Base-by-base conservation (phyloP, 257 asterid species). In the Knoxia roxburghii region DNA sequence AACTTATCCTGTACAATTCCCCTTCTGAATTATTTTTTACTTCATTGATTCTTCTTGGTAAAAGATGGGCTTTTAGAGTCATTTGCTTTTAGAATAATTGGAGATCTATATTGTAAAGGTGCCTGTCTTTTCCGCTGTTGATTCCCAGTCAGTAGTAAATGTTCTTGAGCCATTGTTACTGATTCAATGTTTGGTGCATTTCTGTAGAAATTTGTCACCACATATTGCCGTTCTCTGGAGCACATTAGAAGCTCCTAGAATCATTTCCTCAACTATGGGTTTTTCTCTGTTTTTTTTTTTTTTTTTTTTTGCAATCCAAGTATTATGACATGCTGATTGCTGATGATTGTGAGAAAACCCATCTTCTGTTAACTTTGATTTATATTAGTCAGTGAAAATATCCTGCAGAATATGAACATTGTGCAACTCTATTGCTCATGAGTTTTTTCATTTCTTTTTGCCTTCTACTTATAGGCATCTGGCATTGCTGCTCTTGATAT, bases 401-500 rank as follows among this genome's bases (percentile, higher is more conserved):
- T 17, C 32, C 10, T 5, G 65, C 33, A 15, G 27, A 32, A 33
- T 27, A 30, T 50, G 18, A 64, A 23, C 33, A 2, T 29, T 32
- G 69, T 56, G 29, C 18, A 17, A 43, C 21, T 6, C 13, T 52
- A 23, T 24, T 46, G 7, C 68, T 72, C 24, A 60, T 30, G 18
- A 37, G 57, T 24, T 43, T 67, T 72, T 56, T 18, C 33, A 27
- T 64, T 13, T 39, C 30, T 67, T 61, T 48, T 20, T n/a, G 23
- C 68, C 30, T 41, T 77, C 68, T 62, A 49, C 64, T 62, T 46
- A 9, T 68, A 91, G 99, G 91, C 89, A 51, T 88, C 95, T 11
- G 99, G 99, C 30, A 88, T 93, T 69, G 84, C 96, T n/a, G 88
- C 99, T 49, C 53, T 87, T 21, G 99, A 93, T 79, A 75, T 93